These are phyloP conservation scores for Lachancea sp. DNA, from an alignment of 805 yeast species.

Conservation along the genomic window DNA sequence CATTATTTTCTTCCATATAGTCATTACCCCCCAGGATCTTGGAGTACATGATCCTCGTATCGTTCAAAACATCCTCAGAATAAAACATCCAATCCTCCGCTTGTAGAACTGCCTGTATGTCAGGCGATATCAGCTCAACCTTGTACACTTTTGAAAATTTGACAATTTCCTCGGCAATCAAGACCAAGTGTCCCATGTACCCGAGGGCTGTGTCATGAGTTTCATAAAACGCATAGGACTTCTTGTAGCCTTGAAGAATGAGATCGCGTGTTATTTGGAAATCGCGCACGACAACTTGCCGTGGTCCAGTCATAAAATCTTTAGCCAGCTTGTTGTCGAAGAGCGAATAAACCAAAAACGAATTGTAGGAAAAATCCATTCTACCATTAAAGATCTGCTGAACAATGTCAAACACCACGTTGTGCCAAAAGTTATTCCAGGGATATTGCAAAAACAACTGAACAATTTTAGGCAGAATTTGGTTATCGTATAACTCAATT, in stretches of 20 bases:
- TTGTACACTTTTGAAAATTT: conserved; percentile 55
- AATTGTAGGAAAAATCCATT: conserved; percentile 78
- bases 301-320: conserved; percentile 11
- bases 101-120: conserved; percentile 20
- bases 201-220: conserved; percentile 67
- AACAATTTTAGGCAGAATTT: conserved; percentile 60
- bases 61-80: conserved; percentile 26
- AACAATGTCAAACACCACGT: conserved; percentile 91
- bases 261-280: conserved; percentile 51
- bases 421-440: conserved; percentile 96
- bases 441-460: conserved; percentile 77
- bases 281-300: background rate
- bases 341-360: conserved; percentile 47
- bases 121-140: conserved; percentile 30
- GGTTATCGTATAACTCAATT: conserved; percentile 70
- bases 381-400: conserved; percentile 92
- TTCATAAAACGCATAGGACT: conserved; percentile 54
- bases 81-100: conserved; percentile 26
- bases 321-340: conserved; percentile 21
- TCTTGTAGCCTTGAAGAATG: conserved; percentile 55
- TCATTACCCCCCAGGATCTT: conserved; percentile 34
- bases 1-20: conserved; percentile 21
- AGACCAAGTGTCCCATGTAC: conserved; percentile 93
- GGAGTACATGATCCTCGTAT: conserved; percentile 32
- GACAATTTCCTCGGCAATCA: conserved; percentile 92